Percentiles rank a stretch among this genome's conserved stretches.
Evolutionary conservation across 257 asterid genomes (phyloP).

Genomic region (Solanum phureja): DNA sequence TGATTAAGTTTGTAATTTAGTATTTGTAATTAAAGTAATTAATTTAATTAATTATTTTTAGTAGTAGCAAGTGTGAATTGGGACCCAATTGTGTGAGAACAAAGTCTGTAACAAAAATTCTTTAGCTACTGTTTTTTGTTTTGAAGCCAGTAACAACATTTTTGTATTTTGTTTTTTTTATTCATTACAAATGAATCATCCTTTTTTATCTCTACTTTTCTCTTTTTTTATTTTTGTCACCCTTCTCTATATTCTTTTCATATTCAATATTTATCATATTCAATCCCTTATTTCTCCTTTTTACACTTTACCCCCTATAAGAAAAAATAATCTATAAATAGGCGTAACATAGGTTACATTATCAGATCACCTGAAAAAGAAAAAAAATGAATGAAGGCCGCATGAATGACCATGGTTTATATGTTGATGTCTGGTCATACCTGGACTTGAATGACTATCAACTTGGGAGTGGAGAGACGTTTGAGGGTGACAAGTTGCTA

Average conservation of each 20-base stretch:
- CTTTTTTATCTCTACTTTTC: neutral
- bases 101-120: neutral
- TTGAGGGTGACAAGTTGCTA: slow-evolving; percentile 4
- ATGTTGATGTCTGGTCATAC: slow-evolving; percentile 24
- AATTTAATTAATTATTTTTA: neutral
- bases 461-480: neutral
- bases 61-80: neutral
- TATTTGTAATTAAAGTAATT: neutral
- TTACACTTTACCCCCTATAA: neutral
- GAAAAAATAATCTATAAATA: neutral
- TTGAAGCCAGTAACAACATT: slow-evolving; percentile 44
- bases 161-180: neutral
- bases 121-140: slow-evolving; percentile 19
- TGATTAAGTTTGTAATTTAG: neutral
- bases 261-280: neutral
- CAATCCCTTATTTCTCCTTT: neutral
- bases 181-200: neutral
- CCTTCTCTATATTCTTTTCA: neutral
- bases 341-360: neutral
- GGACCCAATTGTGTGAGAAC: neutral
- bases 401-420: slow-evolving; percentile 3
- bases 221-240: neutral
- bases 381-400: slow-evolving; percentile 24
- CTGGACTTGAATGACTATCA: slow-evolving; percentile 15
- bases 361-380: neutral